A percentile compares a stretch with the other conserved stretches of the same genome.
Evolutionary conservation across 306 rosid genomes (phyloP).

Genomic region (Vigna hirtella): DNA sequence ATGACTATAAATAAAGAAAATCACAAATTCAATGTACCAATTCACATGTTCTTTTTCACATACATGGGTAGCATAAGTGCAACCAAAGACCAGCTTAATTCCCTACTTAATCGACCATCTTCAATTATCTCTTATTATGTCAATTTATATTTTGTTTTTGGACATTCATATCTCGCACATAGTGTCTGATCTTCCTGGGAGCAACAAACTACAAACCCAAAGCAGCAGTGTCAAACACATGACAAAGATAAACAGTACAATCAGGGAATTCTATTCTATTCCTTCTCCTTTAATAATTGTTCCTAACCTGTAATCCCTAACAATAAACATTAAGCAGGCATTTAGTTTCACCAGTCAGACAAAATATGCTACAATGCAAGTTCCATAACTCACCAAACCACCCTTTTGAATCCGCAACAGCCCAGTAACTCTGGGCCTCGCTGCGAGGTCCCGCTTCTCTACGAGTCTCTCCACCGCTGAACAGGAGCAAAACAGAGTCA

Average conservation of each 20-base stretch:
- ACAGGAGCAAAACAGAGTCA: conserved; percentile 69
- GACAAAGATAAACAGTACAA: neutral
- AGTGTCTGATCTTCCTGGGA: neutral
- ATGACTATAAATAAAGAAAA: neutral
- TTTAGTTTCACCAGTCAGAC: conserved; percentile 10
- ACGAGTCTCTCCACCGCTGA: conserved; percentile 97
- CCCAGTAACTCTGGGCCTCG: conserved; percentile 98
- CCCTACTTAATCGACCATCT: conserved; percentile 22
- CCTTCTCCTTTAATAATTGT: neutral
- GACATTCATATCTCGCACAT: neutral
- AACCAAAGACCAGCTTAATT: conserved; percentile 19
- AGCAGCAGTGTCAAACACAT: conserved; percentile 10
- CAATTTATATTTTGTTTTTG: neutral
- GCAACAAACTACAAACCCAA: conserved; percentile 15
- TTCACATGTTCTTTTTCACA: conserved; percentile 13
- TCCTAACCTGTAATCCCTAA: neutral
- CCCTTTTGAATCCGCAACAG: conserved; percentile 78
- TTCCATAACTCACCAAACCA: conserved; percentile 80
- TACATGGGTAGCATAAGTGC: neutral
- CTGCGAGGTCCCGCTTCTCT: conserved; percentile 92
- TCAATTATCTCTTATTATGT: conserved; percentile 1
- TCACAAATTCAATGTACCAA: neutral
- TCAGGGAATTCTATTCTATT: conserved; percentile 9
- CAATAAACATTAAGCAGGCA: conserved; percentile 4
- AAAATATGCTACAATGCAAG: neutral